Conservation (phyloP, 495 filamentous ascomycete genomes). For the Trichoderma erinaceum region DNA sequence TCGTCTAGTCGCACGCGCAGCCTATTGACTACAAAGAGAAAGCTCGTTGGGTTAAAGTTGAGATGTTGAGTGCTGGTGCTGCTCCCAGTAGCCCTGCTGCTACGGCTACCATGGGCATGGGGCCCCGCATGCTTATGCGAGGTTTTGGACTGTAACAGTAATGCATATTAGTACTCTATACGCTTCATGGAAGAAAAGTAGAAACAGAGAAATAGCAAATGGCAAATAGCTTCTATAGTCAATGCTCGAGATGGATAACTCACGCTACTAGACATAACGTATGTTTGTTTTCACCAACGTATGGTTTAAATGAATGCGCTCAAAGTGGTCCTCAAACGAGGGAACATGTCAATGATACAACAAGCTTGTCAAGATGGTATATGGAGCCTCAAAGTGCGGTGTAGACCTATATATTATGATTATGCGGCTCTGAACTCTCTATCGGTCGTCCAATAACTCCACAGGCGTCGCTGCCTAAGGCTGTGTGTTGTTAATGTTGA, state of each 20-base stretch:
- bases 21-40: conserved; percentile 35
- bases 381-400: not conserved
- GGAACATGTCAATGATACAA: not conserved
- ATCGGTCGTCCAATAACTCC: not conserved
- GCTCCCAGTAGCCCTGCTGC: not conserved
- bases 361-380: not conserved
- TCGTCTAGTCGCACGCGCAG: conserved; percentile 18
- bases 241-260: not conserved
- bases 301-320: not conserved
- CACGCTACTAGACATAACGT: not conserved
- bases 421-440: not conserved
- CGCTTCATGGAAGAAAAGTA: no score
- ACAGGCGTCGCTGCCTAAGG: not conserved
- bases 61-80: not conserved
- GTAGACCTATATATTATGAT: not conserved
- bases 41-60: conserved; percentile 15
- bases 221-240: no score
- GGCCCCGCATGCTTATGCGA: not conserved
- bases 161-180: not conserved
- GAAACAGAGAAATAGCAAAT: no score
- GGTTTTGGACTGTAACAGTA: not conserved
- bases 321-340: not conserved
- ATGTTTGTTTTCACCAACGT: not conserved
- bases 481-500: not conserved
- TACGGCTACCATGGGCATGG: not conserved